Evolutionary conservation across 2,329 filamentous ascomycete genomes (phyloP), one percentile per base, ranked within the genome.

Genomic region (Claviceps africana): DNA sequence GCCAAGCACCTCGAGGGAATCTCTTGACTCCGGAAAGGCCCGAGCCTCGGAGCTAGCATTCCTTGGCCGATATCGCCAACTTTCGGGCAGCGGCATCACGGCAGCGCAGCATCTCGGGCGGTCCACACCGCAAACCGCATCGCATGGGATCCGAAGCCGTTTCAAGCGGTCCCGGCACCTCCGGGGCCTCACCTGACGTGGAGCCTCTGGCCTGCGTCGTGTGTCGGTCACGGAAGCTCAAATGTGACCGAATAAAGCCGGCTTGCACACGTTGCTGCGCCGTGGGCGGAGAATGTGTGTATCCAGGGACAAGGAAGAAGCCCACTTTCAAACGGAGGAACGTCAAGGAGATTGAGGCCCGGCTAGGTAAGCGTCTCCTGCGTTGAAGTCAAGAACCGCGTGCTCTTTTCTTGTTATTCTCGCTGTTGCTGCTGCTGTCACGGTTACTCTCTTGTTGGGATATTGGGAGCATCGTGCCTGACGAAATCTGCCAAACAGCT

Each of bases 221-320:
- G 51, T 95, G 89, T 66, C 78, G 90, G 57, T 83, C 83, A 62
- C 77, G 89, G 59, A 96, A 96, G 69, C 72, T 95, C 59, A 85
- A 86, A 67, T 96, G 90, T 70, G 89, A 96, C 68, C 85, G 89
- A 31, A 74, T 72, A 47, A 86, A 82, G 62, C 89, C 89, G 17
- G 79, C 81, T 28, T 96, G 91, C 62, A 79, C 81, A 43, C 90
- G 89, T 21, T 96, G 91, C 66, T 73, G 79, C 51, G 80, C 86
- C 58, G 70, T 90, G 47, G 78, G 81, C 64, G 28, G 44, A 10
- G 83, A 87, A 51, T 96, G 91, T 68, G 77, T 86, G 52, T 96
- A 95, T 66, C 90, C 94, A 55, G 88, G 94, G 69, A 86, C 89
- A 52, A 78, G 89, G 62, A 83, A 88, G 69, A 95, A 95, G 71